Evolutionary conservation across 2,329 filamentous ascomycete species (phyloP).

Genomic region (Cercospora berteroae): DNA sequence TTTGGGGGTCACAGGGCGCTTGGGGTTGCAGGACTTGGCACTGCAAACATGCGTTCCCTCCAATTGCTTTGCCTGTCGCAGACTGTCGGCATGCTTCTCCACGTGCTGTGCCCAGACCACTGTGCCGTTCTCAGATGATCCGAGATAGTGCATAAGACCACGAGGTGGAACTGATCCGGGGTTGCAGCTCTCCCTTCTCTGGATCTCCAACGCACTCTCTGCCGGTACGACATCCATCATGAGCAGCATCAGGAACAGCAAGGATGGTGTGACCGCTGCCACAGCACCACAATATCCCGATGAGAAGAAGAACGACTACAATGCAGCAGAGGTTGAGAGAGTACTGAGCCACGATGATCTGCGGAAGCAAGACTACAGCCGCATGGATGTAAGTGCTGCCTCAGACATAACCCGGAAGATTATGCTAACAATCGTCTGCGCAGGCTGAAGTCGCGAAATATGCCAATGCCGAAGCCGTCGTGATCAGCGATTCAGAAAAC

Average conservation of each 20-base stretch:
- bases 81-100: background rate
- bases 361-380: slow-evolving; percentile 55
- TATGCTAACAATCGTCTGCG: background rate
- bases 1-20: slow-evolving; percentile 11
- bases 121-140: slow-evolving; percentile 8
- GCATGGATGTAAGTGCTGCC: slow-evolving; percentile 52
- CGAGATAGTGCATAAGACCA: slow-evolving; percentile 17
- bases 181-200: background rate
- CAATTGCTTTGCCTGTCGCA: slow-evolving; percentile 13
- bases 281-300: background rate
- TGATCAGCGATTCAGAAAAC: slow-evolving; percentile 61
- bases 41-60: slow-evolving; percentile 16
- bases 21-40: slow-evolving; percentile 5
- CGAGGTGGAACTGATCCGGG: background rate
- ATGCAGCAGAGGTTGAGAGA: slow-evolving; percentile 47
- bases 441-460: slow-evolving; percentile 67
- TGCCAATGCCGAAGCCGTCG: slow-evolving; percentile 54
- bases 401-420: background rate
- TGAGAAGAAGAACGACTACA: slow-evolving; percentile 14
- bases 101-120: background rate
- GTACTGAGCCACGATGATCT: slow-evolving; percentile 48
- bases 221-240: slow-evolving; percentile 5
- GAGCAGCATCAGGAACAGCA: slow-evolving; percentile 10
- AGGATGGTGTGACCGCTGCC: slow-evolving; percentile 14
- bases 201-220: background rate